Conservation (phyloP, 2,329 filamentous ascomycete species). For the Zalaria obscura region DNA sequence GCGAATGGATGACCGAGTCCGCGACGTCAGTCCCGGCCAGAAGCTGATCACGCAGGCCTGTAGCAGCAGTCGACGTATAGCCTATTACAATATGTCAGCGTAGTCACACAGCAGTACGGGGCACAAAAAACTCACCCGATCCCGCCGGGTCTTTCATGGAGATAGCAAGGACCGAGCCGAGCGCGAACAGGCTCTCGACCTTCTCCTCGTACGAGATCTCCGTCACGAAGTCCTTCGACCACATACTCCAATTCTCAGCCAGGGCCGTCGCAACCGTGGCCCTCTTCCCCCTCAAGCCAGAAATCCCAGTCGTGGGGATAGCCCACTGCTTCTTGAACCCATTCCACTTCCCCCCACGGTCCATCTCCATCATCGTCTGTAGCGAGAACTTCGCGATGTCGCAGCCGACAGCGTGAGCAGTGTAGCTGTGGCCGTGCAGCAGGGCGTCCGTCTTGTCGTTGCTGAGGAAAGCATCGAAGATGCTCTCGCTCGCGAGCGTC, state of each 20-base stretch:
- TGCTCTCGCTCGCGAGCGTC: slow-evolving; percentile 58
- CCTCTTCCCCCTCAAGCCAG: neutral
- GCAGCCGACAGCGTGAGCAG: slow-evolving; percentile 69
- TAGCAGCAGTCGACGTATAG: slow-evolving; percentile 42
- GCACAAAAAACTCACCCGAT: slow-evolving; percentile 20
- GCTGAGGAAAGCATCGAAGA: slow-evolving; percentile 59
- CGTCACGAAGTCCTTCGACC: slow-evolving; percentile 47
- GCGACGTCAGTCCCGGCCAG: slow-evolving; percentile 19
- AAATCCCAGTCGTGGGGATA: neutral
- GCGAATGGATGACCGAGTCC: slow-evolving; percentile 38
- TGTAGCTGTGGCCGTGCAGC: slow-evolving; percentile 77
- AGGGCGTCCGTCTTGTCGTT: slow-evolving; percentile 65
- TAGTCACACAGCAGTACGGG: neutral
- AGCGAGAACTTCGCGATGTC: slow-evolving; percentile 60
- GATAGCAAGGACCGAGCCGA: slow-evolving; percentile 64
- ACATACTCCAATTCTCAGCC: slow-evolving; percentile 49
- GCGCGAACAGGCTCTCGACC: slow-evolving; percentile 54
- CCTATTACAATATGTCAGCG: slow-evolving; percentile 19
- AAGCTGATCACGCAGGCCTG: slow-evolving; percentile 36
- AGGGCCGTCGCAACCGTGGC: neutral
- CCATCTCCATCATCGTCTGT: slow-evolving; percentile 43
- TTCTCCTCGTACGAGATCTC: slow-evolving; percentile 40
- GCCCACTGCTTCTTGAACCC: slow-evolving; percentile 38
- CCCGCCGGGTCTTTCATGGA: slow-evolving; percentile 35
- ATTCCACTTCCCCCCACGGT: slow-evolving; percentile 42